phyloP scores from a whole-genome alignment of 2,329 filamentous ascomycete species.

The Colletotrichum scovillei region DNA sequence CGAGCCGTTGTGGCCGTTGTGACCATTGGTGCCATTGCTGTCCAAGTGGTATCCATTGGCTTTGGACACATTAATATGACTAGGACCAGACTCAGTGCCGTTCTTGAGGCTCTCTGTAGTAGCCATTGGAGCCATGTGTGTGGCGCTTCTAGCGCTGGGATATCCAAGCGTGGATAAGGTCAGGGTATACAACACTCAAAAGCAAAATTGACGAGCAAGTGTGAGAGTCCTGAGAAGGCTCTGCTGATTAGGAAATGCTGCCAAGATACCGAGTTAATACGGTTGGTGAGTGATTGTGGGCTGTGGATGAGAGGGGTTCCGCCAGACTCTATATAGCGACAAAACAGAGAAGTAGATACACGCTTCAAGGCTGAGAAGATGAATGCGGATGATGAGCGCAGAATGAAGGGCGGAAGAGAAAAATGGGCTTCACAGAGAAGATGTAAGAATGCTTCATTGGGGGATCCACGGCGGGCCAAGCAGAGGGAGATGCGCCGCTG shows the following conservation, averaged over 20 bases:
- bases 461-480: slow-evolving; percentile 15
- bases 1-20: slow-evolving; percentile 20
- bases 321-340: slow-evolving; percentile 23
- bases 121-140: slow-evolving; percentile 31
- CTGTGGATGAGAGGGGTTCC: background rate
- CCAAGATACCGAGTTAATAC: background rate
- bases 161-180: background rate
- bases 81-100: slow-evolving; percentile 2
- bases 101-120: slow-evolving; percentile 9
- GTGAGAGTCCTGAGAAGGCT: background rate
- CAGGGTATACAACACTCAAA: background rate
- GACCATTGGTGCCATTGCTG: slow-evolving; percentile 16
- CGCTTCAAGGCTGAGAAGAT: background rate
- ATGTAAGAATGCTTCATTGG: slow-evolving; percentile 14
- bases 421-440: background rate
- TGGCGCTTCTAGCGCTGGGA: background rate
- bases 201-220: background rate
- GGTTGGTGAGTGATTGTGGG: background rate
- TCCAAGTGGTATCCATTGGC: slow-evolving; percentile 19
- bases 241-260: background rate
- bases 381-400: slow-evolving; percentile 14
- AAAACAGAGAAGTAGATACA: background rate
- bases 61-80: slow-evolving; percentile 21
- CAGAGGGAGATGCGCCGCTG: slow-evolving; percentile 23
- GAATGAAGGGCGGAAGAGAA: background rate